A percentile compares a stretch with the other conserved stretches of the same genome.
Evolutionary conservation across 208 protist genomes (phyloP).

Genomic region (Herpetomonas samuelpessoai): DNA sequence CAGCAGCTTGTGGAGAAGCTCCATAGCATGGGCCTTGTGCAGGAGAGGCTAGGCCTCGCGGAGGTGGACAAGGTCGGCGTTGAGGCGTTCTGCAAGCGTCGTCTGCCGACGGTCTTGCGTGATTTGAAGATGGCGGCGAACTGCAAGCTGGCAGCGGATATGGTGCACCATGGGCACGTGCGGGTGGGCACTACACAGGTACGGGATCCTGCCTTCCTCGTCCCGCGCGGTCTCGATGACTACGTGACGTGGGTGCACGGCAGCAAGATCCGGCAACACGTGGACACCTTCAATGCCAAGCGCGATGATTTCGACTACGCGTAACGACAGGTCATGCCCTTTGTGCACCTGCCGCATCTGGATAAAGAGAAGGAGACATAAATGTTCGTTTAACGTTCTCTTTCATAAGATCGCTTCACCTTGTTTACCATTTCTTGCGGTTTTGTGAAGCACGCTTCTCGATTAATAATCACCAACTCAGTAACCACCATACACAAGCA

Average conservation of each 20-base stretch:
- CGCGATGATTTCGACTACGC: constrained; percentile 84
- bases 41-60: constrained; percentile 78
- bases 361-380: no score
- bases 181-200: constrained; percentile 87
- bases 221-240: constrained; percentile 81
- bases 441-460: no score
- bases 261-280: constrained; percentile 87
- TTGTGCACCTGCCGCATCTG: no score
- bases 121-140: constrained; percentile 89
- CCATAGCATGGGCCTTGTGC: constrained; percentile 89
- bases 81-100: constrained; percentile 87
- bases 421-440: no score
- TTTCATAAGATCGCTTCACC: no score
- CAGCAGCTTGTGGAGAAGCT: constrained; percentile 89
- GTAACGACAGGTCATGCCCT: no score
- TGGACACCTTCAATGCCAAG: constrained; percentile 86
- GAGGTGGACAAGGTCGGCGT: constrained; percentile 90
- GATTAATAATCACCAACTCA: no score
- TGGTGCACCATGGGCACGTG: constrained; percentile 89
- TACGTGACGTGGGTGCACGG: constrained; percentile 88
- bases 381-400: no score
- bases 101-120: constrained; percentile 83
- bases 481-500: no score
- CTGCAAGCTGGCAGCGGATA: constrained; percentile 77
- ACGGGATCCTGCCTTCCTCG: constrained; percentile 87